Conservation (phyloP, 2,329 filamentous ascomycete species). For the Aspergillus chevalieri region DNA sequence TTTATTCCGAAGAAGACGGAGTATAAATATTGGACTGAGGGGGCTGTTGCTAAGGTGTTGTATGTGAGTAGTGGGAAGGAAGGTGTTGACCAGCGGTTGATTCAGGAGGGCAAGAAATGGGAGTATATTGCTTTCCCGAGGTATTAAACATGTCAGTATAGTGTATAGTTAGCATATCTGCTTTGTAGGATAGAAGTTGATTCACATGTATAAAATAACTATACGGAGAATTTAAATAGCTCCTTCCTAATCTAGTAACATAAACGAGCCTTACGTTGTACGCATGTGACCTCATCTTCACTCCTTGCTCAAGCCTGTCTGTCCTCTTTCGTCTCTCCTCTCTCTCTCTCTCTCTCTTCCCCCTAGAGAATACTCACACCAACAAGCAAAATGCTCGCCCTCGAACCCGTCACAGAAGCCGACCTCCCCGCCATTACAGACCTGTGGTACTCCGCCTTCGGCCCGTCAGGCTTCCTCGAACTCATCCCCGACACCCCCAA, state of each 20-base stretch:
- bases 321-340: background rate
- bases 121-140: constrained; percentile 14
- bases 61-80: constrained; percentile 15
- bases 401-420: constrained; percentile 14
- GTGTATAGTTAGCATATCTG: background rate
- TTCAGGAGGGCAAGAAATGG: constrained; percentile 12
- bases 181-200: too few relatives aligned
- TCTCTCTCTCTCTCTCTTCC: background rate
- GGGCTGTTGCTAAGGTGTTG: constrained; percentile 18
- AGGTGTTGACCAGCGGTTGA: constrained; percentile 15
- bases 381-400: constrained; percentile 6
- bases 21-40: constrained; percentile 31
- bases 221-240: background rate
- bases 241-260: background rate
- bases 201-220: background rate
- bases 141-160: constrained; percentile 2
- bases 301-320: background rate
- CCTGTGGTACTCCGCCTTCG: constrained; percentile 23
- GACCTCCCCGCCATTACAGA: constrained; percentile 19
- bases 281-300: background rate
- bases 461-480: constrained; percentile 10
- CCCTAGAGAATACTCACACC: background rate
- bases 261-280: background rate
- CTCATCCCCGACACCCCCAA: constrained; percentile 24
- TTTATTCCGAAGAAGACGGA: constrained; percentile 31